Conservation (phyloP, 2,329 filamentous ascomycete species). For the Alternaria triticina region DNA sequence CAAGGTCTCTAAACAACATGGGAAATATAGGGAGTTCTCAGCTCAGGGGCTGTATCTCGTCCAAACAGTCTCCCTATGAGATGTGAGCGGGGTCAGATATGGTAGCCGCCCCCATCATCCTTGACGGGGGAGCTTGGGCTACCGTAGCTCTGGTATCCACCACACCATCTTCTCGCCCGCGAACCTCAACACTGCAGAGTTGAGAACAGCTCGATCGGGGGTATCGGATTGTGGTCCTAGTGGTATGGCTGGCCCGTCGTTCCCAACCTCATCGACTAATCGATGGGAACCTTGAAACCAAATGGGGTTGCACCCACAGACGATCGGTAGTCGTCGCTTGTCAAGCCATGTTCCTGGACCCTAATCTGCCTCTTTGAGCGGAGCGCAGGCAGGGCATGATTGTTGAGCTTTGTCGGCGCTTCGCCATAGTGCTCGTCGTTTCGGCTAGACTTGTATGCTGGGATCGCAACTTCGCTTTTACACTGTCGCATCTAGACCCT, state of each 20-base stretch:
- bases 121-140: slow-evolving; percentile 28
- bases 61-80: slow-evolving; percentile 17
- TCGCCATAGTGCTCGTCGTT: slow-evolving; percentile 30
- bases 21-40: slow-evolving; percentile 7
- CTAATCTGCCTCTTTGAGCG: slow-evolving; percentile 5
- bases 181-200: slow-evolving; percentile 16
- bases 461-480: slow-evolving; percentile 4
- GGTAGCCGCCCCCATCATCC: slow-evolving; percentile 24
- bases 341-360: slow-evolving; percentile 8
- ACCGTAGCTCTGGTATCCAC: slow-evolving; percentile 17
- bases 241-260: background rate
- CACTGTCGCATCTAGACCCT: slow-evolving; percentile 21
- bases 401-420: slow-evolving; percentile 22
- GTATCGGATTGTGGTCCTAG: slow-evolving; percentile 17
- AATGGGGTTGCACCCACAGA: background rate
- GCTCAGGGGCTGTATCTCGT: slow-evolving; percentile 15
- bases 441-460: slow-evolving; percentile 9
- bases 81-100: slow-evolving; percentile 18
- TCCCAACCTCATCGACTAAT: background rate
- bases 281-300: background rate
- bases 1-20: slow-evolving; percentile 10
- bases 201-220: slow-evolving; percentile 19
- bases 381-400: slow-evolving; percentile 14
- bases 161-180: slow-evolving; percentile 18
- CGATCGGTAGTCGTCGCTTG: slow-evolving; percentile 2